Conservation (phyloP, 2,329 filamentous ascomycete species). For the Pochonia chlamydosporia region DNA sequence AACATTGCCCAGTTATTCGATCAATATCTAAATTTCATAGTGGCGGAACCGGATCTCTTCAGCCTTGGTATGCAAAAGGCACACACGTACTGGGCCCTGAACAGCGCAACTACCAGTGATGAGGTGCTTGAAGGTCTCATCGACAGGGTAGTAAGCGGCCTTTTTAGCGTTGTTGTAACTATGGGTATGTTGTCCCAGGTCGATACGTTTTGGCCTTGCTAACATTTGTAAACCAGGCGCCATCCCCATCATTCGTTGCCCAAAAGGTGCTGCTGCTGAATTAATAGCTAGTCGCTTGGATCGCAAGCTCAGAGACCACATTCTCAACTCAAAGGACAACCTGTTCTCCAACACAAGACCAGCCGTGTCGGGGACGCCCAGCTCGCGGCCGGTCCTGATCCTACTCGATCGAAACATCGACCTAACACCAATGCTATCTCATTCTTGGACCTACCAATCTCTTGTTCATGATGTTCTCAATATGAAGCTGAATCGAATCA, state of each 20-base stretch:
- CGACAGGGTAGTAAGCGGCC: conserved; percentile 85
- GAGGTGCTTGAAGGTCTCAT: conserved; percentile 82
- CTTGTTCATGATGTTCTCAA: conserved; percentile 62
- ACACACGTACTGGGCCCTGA: conserved; percentile 91
- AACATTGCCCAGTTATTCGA: conserved; percentile 90
- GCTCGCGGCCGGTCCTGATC: conserved; percentile 80
- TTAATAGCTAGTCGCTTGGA: conserved; percentile 93
- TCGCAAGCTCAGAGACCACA: conserved; percentile 90
- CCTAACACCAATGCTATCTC: conserved; percentile 95
- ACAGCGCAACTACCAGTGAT: conserved; percentile 86
- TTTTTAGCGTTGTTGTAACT: conserved; percentile 98
- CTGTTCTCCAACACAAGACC: conserved; percentile 73
- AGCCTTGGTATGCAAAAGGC: conserved; percentile 87
- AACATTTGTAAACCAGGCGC: conserved; percentile 47
- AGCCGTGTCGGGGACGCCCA: conserved; percentile 53
- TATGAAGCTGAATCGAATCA: conserved; percentile 80
- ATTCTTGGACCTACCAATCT: conserved; percentile 79
- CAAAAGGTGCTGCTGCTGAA: conserved; percentile 87
- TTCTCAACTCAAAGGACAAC: conserved; percentile 96
- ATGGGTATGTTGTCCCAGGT: conserved; percentile 87
- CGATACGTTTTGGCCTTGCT: conserved; percentile 1
- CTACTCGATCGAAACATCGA: conserved; percentile 95
- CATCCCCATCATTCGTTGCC: conserved; percentile 92
- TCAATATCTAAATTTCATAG: conserved; percentile 96
- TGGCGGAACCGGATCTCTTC: conserved; percentile 92